Evolutionary conservation across 768 basidiomycete species (phyloP), one percentile per base, ranked within the genome.

Genomic region (Lepiota subincarnata): DNA sequence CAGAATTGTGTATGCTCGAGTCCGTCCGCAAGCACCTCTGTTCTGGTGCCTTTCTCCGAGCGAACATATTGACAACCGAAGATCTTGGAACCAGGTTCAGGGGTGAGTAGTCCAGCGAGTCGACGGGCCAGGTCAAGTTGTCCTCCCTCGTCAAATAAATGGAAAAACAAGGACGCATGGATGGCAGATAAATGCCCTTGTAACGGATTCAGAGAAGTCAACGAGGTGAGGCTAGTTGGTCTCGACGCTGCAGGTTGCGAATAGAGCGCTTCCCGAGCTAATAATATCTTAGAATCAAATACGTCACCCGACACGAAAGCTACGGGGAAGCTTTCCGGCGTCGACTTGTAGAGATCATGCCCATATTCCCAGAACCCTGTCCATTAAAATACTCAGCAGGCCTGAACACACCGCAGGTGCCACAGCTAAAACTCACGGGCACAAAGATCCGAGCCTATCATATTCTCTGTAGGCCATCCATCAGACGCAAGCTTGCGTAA

Each of bases 291-390:
- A 6, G 73, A 64, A 55, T 83, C 73, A 39, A 87, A 76, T 0
- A 65, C 71, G 55, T 87, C 75, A 0, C 85, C 86, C 10, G 72
- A 64, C 14, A 87, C 48, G 60, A 87, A 87, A 0, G 69, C 63
- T 0, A 72, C 79, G 1, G 81, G 79, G 64, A 81, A 86, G 0
- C 74, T 71, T 34, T 74, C 66, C 0, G 77, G 73, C 0, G 71
- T 79, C 3, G 77, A 73, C 48, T 64, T 73, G 68, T 84, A 88
- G 11, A 87, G 70, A 38, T 78, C 70, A 56, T 86, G 83, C 1
- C 85, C 85, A 4, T 77, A 69, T 6, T 79, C 71, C 84, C 83
- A 86, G 57, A 82, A 80, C 12, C 68, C 84, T 84, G 13, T 11
- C 31, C 31, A 11, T 3, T 31, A 31, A n/a, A 7, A 31, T 31